phyloP scores from a whole-genome alignment of 305 asterid genomes.

The Striga hermonthica region DNA sequence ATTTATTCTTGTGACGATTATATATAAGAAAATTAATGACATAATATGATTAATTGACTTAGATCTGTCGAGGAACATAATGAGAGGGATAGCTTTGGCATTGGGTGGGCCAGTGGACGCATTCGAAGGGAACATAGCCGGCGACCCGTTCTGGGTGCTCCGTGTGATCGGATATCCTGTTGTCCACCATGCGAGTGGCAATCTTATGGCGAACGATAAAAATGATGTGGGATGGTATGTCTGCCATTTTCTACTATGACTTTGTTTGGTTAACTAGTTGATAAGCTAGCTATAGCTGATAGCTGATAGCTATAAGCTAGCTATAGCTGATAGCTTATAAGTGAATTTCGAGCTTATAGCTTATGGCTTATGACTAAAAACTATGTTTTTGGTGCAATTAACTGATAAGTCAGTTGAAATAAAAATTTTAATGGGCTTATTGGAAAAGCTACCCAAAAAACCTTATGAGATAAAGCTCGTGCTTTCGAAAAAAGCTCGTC shows the following conservation, averaged over 20 bases:
- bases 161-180: slow-evolving; percentile 87
- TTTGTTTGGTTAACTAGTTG: no score
- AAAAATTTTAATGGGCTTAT: no score
- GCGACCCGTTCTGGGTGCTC: slow-evolving; percentile 90
- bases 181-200: slow-evolving; percentile 33
- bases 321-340: no score
- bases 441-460: no score
- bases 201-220: slow-evolving; percentile 32
- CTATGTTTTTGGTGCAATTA: no score
- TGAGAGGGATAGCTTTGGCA: slow-evolving; percentile 85
- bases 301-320: no score
- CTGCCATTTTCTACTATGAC: slow-evolving; percentile 7
- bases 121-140: slow-evolving; percentile 69
- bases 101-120: slow-evolving; percentile 57
- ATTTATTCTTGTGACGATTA: slow-evolving; percentile 3
- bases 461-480: no score
- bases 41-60: slow-evolving; percentile 16
- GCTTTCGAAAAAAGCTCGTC: no score
- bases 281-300: no score
- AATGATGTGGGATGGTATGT: slow-evolving; percentile 67
- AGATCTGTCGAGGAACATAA: slow-evolving; percentile 73
- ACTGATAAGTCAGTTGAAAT: no score
- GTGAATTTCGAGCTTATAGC: no score
- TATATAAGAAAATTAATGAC: background rate
- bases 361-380: no score